These are phyloP conservation scores for Lichtheimia corymbifera DNA, from an alignment of 371 early-diverging fungal genomes.

Conservation along the genomic window DNA sequence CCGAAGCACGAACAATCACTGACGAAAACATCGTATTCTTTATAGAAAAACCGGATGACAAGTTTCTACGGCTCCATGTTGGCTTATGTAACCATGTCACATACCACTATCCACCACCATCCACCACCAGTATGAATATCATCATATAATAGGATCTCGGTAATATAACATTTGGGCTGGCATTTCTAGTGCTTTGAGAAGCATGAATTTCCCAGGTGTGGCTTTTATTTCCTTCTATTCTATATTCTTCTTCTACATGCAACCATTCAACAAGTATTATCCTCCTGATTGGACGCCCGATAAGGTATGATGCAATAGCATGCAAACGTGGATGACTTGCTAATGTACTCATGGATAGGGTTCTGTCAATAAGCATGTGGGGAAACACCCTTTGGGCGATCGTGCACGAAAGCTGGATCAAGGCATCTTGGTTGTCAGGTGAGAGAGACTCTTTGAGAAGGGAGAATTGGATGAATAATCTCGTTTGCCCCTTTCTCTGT, in stretches of 20 bases:
- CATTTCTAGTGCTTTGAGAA: too few species aligned
- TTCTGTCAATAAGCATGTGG: slow-evolving; percentile 82
- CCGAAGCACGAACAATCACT: too few species aligned
- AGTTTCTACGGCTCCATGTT: too few species aligned
- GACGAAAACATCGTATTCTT: too few species aligned
- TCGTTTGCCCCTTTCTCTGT: not conserved
- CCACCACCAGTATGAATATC: too few species aligned
- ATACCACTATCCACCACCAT: too few species aligned
- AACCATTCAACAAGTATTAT: slow-evolving; percentile 75
- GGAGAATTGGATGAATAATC: not conserved
- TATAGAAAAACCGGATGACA: too few species aligned
- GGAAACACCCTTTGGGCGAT: slow-evolving; percentile 87
- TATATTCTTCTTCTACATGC: slow-evolving; percentile 31
- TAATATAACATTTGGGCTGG: too few species aligned
- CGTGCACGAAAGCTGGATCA: slow-evolving; percentile 89
- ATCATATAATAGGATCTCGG: too few species aligned
- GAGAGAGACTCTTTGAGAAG: slow-evolving; percentile 1
- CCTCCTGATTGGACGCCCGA: slow-evolving; percentile 76
- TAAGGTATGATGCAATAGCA: slow-evolving; percentile 39
- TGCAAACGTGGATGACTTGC: not conserved
- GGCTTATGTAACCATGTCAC: too few species aligned
- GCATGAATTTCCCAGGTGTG: not conserved
- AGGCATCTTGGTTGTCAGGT: slow-evolving; percentile 88
- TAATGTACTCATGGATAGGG: slow-evolving; percentile 40
- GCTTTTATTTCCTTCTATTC: not conserved